Base-by-base conservation (phyloP, 768 basidiomycete genomes). In the Lactarius hatsudake region DNA sequence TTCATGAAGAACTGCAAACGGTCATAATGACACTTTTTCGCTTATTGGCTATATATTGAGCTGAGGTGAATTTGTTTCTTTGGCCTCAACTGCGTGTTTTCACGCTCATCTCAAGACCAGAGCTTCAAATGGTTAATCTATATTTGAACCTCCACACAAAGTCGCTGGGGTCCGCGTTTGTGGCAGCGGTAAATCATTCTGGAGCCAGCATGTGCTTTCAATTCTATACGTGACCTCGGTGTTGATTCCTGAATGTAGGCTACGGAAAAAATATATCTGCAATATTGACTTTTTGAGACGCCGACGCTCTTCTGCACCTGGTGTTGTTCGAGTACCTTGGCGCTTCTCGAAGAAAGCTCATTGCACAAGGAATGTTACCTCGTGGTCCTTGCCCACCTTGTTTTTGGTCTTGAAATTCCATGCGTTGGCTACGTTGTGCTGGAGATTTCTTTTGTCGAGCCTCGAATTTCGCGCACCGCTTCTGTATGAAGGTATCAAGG, bases 331-430 rank as follows among this genome's bases (percentile, higher is more conserved):
- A 20, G 17, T 15, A 2, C 45, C 36, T 51, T 56, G 20, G 32
- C 28, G 28, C 18, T 7, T 32, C 42, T 48, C 20, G 20, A 20
- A 60, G 20, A 18, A 54, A 7, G 30, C 59, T 55, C n/a, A 1
- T 17, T 38, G 45, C 20, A 20, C 54, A 26, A 43, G n/a, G 5
- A 36, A 43, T 23, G 45, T 60, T 13, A 36, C 26, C 45, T 51
- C 32, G 23, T 38, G 36, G 55, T 5, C 60, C 55, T 51, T 62
- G 61, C 55, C 60, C 13, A 61, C 65, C 54, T 66, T 58, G 61
- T 66, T 45, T 30, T 34, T 26, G 54, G 40, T 18, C 23, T 30
- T 32, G 30, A 30, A 55, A 56, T 30, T 30, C 23, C 36, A 5
- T 56, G 56, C 56, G 20, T 53, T 32, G 38, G 20, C 30, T 28